Base-by-base conservation (phyloP, 1,284 basidiomycete species). In the Boletus semigastroideus region DNA sequence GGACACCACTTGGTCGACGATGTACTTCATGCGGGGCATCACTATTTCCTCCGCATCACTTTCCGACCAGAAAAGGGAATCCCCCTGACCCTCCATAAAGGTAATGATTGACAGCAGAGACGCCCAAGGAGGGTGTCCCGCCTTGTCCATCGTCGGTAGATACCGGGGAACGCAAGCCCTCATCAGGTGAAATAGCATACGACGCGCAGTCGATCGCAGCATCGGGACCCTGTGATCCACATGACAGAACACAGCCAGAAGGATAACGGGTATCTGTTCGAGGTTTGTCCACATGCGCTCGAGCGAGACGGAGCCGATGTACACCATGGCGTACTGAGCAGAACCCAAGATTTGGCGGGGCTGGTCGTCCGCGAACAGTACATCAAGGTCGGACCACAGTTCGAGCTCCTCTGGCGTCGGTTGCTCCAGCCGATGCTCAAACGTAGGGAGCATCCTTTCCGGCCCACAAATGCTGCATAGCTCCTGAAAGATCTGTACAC, bases 281-380 rank as follows among this genome's bases (percentile, higher is more conserved):
- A 80, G 77, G 55, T 90, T 76, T 56, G 92, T 89, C 80, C 87
- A 90, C 51, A 85, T 80, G 17, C 88, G 82, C 56, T 92, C 87
- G 17, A 94, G 76, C 0, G 92, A 82, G 31, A 92, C 80, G 59
- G 95, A 91, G 1, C 88, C 86, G 22, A 96, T 78, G 64, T 94
- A 94, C 7, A 95, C 75, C 67, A 95, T 80, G 1, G 94, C 92
- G 62, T 92, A 90, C 64, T 96, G 94, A 2, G 92, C 92, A 0
- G 90, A 83, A 16, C 84, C 86, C 40, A 96, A 70, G 53, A 86
- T 66, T 51, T 86, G 70, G 19, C 83, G 75, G 9, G 87, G 87
- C 52, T 87, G 80, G 51, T 84, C 78, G 42, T 80, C 86, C 1
- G 82, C 78, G 61, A 91, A 90, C n/a, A 90, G 65, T 11, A 82